These are phyloP conservation scores for Euphorbia tirucalli DNA, from an alignment of 345 rosid species.

Conservation along the genomic window DNA sequence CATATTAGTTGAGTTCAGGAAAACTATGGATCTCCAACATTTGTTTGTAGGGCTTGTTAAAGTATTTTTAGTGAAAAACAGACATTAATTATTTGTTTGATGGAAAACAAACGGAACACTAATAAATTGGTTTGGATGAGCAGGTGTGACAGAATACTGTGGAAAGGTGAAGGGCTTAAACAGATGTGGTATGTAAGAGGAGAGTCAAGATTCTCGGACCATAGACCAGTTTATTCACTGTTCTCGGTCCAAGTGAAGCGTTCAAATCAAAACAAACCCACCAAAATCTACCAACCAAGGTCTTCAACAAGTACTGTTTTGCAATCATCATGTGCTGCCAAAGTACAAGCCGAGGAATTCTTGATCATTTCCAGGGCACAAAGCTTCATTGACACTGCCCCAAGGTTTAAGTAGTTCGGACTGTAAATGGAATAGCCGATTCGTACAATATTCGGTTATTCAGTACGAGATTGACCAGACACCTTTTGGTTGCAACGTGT, in stretches of 20 bases:
- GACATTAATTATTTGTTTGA: too few species aligned
- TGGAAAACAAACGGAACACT: too few species aligned
- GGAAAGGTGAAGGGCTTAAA: slow-evolving; percentile 85
- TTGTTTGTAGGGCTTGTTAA: too few species aligned
- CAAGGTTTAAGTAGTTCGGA: slow-evolving; percentile 19
- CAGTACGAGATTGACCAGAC: too few species aligned
- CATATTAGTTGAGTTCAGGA: too few species aligned
- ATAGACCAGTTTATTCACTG: slow-evolving; percentile 80
- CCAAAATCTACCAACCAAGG: slow-evolving; percentile 18
- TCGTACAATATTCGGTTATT: too few species aligned
- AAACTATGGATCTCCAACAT: too few species aligned
- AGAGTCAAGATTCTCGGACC: slow-evolving; percentile 94
- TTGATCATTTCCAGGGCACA: slow-evolving; percentile 49
- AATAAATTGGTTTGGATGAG: too few species aligned
- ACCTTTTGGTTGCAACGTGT: too few species aligned
- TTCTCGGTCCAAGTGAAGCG: slow-evolving; percentile 57
- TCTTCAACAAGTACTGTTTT: slow-evolving; percentile 38
- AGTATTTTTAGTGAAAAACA: too few species aligned
- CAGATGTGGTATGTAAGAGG: slow-evolving; percentile 75
- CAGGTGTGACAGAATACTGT: slow-evolving; percentile 94
- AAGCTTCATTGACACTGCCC: slow-evolving; percentile 40
- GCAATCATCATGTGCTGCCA: slow-evolving; percentile 51
- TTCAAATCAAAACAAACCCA: slow-evolving; percentile 18
- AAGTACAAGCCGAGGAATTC: slow-evolving; percentile 82
- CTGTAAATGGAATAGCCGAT: too few species aligned